Percentiles rank a stretch among this genome's conserved stretches.
Conservation (phyloP, 805 yeast species). For the Candida caryicola region DNA sequence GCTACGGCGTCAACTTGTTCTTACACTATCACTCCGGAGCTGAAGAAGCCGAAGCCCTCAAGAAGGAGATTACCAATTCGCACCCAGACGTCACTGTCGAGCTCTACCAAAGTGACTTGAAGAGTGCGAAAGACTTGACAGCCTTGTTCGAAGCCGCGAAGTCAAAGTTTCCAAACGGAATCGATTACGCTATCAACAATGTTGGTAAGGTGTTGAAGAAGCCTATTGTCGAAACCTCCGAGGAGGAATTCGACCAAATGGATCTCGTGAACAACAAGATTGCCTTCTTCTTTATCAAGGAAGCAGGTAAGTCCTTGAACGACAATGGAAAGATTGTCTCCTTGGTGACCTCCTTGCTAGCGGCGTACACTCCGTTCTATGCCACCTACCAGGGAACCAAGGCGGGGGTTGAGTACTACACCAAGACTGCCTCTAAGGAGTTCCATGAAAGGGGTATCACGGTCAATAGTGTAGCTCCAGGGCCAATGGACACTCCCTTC, state of each 20-base stretch:
- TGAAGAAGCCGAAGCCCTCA: constrained; percentile 34
- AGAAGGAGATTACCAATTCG: constrained; percentile 30
- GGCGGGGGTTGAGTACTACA: constrained; percentile 52
- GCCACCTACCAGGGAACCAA: constrained; percentile 56
- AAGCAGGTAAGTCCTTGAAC: constrained; percentile 50
- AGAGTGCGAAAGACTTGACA: constrained; percentile 39
- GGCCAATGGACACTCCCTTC: constrained; percentile 68
- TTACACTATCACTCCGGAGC: constrained; percentile 55
- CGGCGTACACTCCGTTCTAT: constrained; percentile 58
- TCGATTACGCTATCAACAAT: constrained; percentile 65
- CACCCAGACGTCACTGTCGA: constrained; percentile 40
- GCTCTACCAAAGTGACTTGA: constrained; percentile 42
- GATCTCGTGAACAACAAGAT: constrained; percentile 52
- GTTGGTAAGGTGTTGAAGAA: constrained; percentile 68
- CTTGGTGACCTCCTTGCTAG: constrained; percentile 61
- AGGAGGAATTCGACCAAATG: constrained; percentile 55
- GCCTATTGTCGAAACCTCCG: constrained; percentile 49
- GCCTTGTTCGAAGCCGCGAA: constrained; percentile 47
- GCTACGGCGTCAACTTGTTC: constrained; percentile 50
- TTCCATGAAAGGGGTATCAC: constrained; percentile 43
- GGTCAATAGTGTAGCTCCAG: constrained; percentile 60
- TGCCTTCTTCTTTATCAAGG: constrained; percentile 60
- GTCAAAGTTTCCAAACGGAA: constrained; percentile 41
- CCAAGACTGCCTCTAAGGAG: constrained; percentile 56
- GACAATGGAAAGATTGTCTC: constrained; percentile 55